Conservation (phyloP, 2,329 filamentous ascomycete genomes). For the Ophiosphaerella herpotricha region DNA sequence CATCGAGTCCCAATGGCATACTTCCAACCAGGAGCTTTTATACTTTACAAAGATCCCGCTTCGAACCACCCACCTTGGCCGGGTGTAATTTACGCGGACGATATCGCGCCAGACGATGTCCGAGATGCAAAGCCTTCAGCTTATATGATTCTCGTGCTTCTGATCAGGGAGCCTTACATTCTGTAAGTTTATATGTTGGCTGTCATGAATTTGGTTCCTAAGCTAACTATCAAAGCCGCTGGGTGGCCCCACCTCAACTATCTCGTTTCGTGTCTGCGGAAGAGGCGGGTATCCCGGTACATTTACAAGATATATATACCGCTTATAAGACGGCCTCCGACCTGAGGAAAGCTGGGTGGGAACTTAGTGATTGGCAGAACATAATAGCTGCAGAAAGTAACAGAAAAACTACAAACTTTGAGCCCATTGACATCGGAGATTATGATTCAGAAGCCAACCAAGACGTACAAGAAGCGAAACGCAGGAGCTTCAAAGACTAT, state of each 20-base stretch:
- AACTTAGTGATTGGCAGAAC: conserved; percentile 17
- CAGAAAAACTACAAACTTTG: neutral
- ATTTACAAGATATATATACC: conserved; percentile 12
- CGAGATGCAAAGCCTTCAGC: conserved; percentile 11
- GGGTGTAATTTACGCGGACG: conserved; percentile 24
- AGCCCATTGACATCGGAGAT: neutral
- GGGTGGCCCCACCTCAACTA: conserved; percentile 17
- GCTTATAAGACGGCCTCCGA: conserved; percentile 12
- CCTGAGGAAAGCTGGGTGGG: neutral
- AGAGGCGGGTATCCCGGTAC: neutral
- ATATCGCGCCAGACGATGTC: conserved; percentile 16
- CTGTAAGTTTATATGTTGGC: conserved; percentile 13
- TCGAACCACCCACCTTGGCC: conserved; percentile 17
- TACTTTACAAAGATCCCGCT: conserved; percentile 10
- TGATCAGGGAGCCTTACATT: conserved; percentile 12
- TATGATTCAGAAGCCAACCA: neutral
- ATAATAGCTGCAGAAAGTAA: neutral
- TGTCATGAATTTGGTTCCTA: neutral
- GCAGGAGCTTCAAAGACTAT: neutral
- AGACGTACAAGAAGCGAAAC: neutral
- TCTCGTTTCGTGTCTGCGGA: conserved; percentile 10
- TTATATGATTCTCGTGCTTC: conserved; percentile 16
- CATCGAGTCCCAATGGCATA: too few relatives aligned
- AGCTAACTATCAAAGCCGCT: conserved; percentile 22
- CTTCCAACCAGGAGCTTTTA: conserved; percentile 9